These are phyloP conservation scores for Claviceps arundinis DNA, from an alignment of 2,329 filamentous ascomycete species.

Conservation along the genomic window DNA sequence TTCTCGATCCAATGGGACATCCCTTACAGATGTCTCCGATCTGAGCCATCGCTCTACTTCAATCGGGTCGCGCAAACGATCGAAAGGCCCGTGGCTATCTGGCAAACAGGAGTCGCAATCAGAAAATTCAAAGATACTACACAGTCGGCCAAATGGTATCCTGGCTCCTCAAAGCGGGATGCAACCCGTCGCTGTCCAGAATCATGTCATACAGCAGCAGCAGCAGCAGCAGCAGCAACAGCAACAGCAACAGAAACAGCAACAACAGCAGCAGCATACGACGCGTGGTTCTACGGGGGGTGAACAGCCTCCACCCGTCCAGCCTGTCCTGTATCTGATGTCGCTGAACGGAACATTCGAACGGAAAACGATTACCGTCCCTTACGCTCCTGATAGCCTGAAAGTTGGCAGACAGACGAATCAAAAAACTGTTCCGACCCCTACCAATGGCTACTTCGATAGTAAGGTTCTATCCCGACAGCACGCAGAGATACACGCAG, in stretches of 20 bases:
- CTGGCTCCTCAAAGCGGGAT: constrained; percentile 18
- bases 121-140: constrained; percentile 33
- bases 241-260: constrained; percentile 33
- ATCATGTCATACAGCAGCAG: constrained; percentile 27
- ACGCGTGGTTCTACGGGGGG: constrained; percentile 43
- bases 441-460: constrained; percentile 89
- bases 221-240: constrained; percentile 25
- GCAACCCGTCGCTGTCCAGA: constrained; percentile 19
- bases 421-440: constrained; percentile 84
- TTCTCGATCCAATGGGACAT: constrained; percentile 48
- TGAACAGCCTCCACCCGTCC: constrained; percentile 47
- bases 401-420: constrained; percentile 95
- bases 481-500: constrained; percentile 94
- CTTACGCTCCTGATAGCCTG: constrained; percentile 84
- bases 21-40: constrained; percentile 32
- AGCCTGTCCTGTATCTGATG: constrained; percentile 71
- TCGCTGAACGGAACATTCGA: constrained; percentile 96
- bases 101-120: constrained; percentile 33
- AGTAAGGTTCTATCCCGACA: constrained; percentile 94
- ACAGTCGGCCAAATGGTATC: constrained; percentile 31
- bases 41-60: constrained; percentile 36
- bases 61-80: constrained; percentile 36
- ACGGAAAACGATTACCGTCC: constrained; percentile 88
- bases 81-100: constrained; percentile 36
- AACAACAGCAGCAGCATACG: constrained; percentile 30